phyloP scores from a whole-genome alignment of 2,329 filamentous ascomycete genomes.

The Pseudodiploospora longispora region DNA sequence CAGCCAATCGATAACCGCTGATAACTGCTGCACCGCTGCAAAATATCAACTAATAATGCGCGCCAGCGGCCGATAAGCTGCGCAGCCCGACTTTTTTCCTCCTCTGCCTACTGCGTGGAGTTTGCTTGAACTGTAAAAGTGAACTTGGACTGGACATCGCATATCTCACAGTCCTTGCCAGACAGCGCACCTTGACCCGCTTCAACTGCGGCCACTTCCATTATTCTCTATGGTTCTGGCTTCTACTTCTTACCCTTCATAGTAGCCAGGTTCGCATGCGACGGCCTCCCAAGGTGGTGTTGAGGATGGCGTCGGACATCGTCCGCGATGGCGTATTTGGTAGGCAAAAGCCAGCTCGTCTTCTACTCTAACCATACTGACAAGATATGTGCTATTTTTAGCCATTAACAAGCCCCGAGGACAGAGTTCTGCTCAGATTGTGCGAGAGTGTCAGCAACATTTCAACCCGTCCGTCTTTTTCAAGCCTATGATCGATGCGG shows the following conservation, averaged over 20 bases:
- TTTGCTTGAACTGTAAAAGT: too few relatives aligned
- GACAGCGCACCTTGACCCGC: too few relatives aligned
- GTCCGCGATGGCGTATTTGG: slow-evolving; percentile 52
- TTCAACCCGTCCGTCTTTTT: slow-evolving; percentile 80
- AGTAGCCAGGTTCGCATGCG: slow-evolving; percentile 47
- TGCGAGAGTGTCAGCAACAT: slow-evolving; percentile 76
- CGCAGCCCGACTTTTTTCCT: too few relatives aligned
- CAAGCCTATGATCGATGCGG: slow-evolving; percentile 62
- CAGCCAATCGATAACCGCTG: too few relatives aligned
- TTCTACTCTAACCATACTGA: slow-evolving; percentile 1
- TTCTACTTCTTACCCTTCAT: slow-evolving; percentile 34
- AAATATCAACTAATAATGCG: too few relatives aligned
- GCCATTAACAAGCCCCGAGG: slow-evolving; percentile 89
- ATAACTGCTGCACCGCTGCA: too few relatives aligned
- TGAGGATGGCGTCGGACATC: slow-evolving; percentile 46
- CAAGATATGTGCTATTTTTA: slow-evolving; percentile 26
- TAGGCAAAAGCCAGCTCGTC: slow-evolving; percentile 22
- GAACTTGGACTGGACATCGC: too few relatives aligned
- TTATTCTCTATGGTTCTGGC: too few relatives aligned
- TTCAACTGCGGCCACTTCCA: too few relatives aligned
- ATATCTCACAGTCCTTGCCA: too few relatives aligned
- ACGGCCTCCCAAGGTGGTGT: slow-evolving; percentile 19
- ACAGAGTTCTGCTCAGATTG: slow-evolving; percentile 80
- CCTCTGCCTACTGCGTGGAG: too few relatives aligned
- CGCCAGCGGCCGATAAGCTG: too few relatives aligned